Conservation (phyloP, 1,284 basidiomycete genomes). For the Boletus albobrunnescens region DNA sequence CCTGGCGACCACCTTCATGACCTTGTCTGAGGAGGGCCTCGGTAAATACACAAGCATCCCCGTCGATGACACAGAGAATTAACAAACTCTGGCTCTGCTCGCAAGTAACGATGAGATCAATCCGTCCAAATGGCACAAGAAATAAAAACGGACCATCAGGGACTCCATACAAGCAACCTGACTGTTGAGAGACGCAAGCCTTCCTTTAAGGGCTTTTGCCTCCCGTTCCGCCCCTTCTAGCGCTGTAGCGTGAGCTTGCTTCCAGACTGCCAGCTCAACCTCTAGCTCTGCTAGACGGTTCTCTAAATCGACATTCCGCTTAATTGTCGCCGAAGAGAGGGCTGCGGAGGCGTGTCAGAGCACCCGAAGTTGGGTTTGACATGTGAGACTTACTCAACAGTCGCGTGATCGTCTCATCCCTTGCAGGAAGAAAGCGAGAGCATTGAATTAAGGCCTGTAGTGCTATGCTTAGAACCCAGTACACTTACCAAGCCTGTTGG, state of each 20-base stretch:
- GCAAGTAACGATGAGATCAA: conserved; percentile 10
- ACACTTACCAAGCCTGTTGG: conserved; percentile 58
- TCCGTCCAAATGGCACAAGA: background rate
- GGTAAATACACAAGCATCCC: conserved; percentile 64
- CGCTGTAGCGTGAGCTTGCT: conserved; percentile 58
- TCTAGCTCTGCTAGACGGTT: conserved; percentile 62
- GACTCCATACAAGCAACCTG: conserved; percentile 55
- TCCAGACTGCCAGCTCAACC: conserved; percentile 64
- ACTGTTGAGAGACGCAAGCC: conserved; percentile 54
- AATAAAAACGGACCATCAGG: conserved; percentile 45
- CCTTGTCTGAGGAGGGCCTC: conserved; percentile 56
- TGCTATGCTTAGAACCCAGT: conserved; percentile 8
- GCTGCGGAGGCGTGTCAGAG: conserved; percentile 37
- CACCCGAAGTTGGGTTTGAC: conserved; percentile 1
- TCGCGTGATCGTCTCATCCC: conserved; percentile 61
- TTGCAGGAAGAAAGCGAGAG: conserved; percentile 32
- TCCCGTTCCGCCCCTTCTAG: conserved; percentile 58
- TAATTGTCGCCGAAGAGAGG: conserved; percentile 58
- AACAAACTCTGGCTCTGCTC: conserved; percentile 56
- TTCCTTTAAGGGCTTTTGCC: conserved; percentile 58
- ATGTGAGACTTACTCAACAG: conserved; percentile 46
- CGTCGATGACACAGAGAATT: conserved; percentile 71
- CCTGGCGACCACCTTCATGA: conserved; percentile 60
- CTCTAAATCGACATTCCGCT: conserved; percentile 60
- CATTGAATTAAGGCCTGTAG: conserved; percentile 21